A percentile compares a stretch with the other conserved stretches of the same genome.
Evolutionary conservation across 2,329 filamentous ascomycete genomes (phyloP).

Genomic region (Didymella segeticola): DNA sequence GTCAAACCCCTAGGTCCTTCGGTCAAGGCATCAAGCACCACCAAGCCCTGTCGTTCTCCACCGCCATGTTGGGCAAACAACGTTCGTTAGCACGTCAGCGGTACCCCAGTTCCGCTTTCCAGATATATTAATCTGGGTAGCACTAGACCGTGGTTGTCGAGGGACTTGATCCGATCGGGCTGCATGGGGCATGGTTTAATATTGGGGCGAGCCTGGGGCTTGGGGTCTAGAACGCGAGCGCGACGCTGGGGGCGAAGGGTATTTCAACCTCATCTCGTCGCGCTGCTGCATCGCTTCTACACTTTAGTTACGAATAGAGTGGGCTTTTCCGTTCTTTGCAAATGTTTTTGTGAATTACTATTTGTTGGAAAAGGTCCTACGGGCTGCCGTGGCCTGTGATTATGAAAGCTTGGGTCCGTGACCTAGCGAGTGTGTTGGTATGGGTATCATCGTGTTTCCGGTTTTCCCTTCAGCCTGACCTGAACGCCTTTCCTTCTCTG

Average conservation of each 20-base stretch:
- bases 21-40: background rate
- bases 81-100: conserved; percentile 4
- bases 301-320: background rate
- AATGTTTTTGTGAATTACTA: conserved; percentile 3
- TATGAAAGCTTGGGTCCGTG: conserved; percentile 5
- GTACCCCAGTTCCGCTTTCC: background rate
- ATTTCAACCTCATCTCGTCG: conserved; percentile 8
- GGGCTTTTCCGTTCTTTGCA: background rate
- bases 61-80: background rate
- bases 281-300: background rate
- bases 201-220: conserved; percentile 2
- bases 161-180: background rate
- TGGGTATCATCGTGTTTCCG: conserved; percentile 20
- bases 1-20: background rate
- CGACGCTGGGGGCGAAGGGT: background rate
- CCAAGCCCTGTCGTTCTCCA: background rate
- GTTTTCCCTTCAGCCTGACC: background rate
- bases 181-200: conserved; percentile 5
- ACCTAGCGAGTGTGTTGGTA: conserved; percentile 15
- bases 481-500: background rate
- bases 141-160: background rate
- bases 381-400: conserved; percentile 10
- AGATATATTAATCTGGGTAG: background rate
- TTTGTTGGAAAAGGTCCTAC: background rate
- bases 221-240: conserved; percentile 8